phyloP scores from a whole-genome alignment of 2,329 filamentous ascomycete genomes.

The Calonectria fujianensis region DNA sequence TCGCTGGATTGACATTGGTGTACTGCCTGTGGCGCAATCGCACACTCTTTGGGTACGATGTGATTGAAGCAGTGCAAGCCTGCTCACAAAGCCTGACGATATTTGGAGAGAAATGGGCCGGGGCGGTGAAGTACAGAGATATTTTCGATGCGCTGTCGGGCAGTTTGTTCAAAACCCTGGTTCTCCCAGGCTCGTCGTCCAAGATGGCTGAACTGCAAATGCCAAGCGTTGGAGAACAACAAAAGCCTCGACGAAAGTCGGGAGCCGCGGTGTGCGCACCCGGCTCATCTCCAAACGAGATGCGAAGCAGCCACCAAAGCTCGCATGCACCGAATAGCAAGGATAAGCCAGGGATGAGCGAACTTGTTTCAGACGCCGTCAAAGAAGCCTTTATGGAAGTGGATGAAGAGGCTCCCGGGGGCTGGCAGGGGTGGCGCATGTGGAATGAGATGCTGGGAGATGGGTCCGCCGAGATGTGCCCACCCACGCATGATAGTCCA shows the following conservation, averaged over 20 bases:
- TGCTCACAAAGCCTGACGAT: slow-evolving; percentile 10
- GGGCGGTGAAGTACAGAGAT: slow-evolving; percentile 5
- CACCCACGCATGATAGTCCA: neutral
- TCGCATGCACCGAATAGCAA: neutral
- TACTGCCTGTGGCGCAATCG: slow-evolving; percentile 9
- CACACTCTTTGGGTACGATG: slow-evolving; percentile 5
- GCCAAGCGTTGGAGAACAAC: neutral
- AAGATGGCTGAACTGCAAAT: neutral
- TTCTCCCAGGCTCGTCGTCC: neutral
- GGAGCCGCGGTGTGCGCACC: neutral
- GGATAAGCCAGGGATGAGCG: neutral
- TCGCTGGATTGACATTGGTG: slow-evolving; percentile 37
- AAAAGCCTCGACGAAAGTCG: slow-evolving; percentile 3
- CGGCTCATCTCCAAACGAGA: neutral
- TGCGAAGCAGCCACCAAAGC: neutral
- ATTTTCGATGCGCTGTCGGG: slow-evolving; percentile 17
- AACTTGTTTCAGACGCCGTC: slow-evolving; percentile 42
- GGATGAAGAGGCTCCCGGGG: slow-evolving; percentile 54
- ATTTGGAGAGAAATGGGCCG: slow-evolving; percentile 10
- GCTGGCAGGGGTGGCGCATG: slow-evolving; percentile 56
- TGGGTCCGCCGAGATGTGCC: slow-evolving; percentile 34
- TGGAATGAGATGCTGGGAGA: slow-evolving; percentile 55
- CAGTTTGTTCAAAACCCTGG: slow-evolving; percentile 1
- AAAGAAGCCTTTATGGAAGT: slow-evolving; percentile 57
- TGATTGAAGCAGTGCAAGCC: slow-evolving; percentile 12